Evolutionary conservation across 768 basidiomycete species (phyloP), one percentile per base, ranked within the genome.

Genomic region (Lactarius evosmus): DNA sequence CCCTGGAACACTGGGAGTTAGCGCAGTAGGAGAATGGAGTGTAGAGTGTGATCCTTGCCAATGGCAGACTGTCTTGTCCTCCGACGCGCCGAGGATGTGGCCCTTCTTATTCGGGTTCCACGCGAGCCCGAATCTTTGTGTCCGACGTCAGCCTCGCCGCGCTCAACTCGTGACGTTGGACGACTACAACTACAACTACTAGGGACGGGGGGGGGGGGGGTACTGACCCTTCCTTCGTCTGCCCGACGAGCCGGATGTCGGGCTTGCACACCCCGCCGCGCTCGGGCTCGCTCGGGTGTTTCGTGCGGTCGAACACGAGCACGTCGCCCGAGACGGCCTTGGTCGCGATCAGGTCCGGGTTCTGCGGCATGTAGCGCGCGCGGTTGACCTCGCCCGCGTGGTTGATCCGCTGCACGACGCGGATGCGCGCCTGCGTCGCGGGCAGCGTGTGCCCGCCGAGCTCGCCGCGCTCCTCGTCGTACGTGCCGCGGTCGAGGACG

Each of bases 281-380:
- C 73, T 92, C 90, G 3, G 96, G 95, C 71, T 96, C 92, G 69
- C 88, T 95, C 58, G 94, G 85, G 74, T 98, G 96, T 75, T 97
- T 98, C 38, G 97, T 98, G 63, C 97, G 79, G 76, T 99, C 97
- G 76, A 98, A 99, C n/a, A 99, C 78, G 62, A 89, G 78, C 3
- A 98, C 93, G 67, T 97, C 93, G 16, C 96, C 97, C 7, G 84
- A 86, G 8, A 94, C 84, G 25, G 95, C 82, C 75, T 98, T 98
- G 12, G 96, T 98, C 16, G 97, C 97, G 68, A 99, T 91, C 69
- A 99, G 76, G 76, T 98, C 93, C 2, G 95, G 92, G 72, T 98
- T 99, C 76, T 98, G 96, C 7, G 97, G 97, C 95, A 98, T 98
- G 75, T 98, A 99, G 58, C 97, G 86, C 65, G 97, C 97, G 50